Conservation (phyloP, 805 yeast species). For the Metschnikowia baotianmanensis region DNA sequence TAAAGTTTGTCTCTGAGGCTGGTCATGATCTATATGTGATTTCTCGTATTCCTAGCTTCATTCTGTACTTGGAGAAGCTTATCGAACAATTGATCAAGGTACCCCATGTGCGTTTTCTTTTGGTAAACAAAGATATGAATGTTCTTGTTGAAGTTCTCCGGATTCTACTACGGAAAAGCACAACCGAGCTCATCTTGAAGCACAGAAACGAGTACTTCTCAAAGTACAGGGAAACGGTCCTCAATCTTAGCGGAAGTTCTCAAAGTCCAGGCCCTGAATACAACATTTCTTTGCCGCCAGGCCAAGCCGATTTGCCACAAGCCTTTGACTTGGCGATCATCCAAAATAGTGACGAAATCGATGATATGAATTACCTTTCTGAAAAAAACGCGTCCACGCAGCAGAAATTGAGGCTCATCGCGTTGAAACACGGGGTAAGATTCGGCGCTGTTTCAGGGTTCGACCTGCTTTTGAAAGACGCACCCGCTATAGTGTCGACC, state of each 20-base stretch:
- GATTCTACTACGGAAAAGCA: constrained; percentile 2
- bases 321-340: constrained; percentile 21
- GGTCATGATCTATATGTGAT: constrained; percentile 15
- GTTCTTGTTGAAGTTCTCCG: constrained; percentile 11
- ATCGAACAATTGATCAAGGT: constrained; percentile 2
- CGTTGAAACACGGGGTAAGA: constrained; percentile 31
- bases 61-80: constrained; percentile 8
- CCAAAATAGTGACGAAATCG: constrained; percentile 14
- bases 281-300: constrained; percentile 15
- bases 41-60: constrained; percentile 8
- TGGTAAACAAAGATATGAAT: constrained; percentile 11
- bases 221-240: constrained; percentile 9
- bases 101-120: constrained; percentile 8
- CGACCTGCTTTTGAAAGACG: constrained; percentile 17
- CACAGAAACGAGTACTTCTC: constrained; percentile 2
- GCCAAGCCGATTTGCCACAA: constrained; percentile 26
- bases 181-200: neutral
- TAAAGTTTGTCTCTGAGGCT: constrained; percentile 9
- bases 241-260: constrained; percentile 4
- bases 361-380: constrained; percentile 21
- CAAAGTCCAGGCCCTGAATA: constrained; percentile 2
- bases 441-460: constrained; percentile 20
- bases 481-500: constrained; percentile 5
- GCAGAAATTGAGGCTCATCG: constrained; percentile 34
- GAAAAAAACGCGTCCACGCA: constrained; percentile 28